phyloP scores from a whole-genome alignment of 352 stramenopile genomes.

The Elongisporangium senticosum region DNA sequence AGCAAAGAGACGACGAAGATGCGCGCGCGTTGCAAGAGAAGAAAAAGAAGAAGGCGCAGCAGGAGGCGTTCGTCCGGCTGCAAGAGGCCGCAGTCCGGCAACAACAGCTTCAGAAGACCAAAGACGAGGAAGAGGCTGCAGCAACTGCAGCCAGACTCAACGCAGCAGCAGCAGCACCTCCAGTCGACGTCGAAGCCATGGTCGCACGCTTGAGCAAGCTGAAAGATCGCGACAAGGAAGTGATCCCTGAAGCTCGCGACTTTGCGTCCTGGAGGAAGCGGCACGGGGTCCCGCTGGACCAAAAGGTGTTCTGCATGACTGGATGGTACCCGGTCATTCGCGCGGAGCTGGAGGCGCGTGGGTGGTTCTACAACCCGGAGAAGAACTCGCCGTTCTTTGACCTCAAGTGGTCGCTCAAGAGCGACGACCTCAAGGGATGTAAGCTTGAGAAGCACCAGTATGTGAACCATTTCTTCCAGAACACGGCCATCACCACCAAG shows the following conservation, averaged over 20 bases:
- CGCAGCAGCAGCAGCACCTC: conserved; percentile 10
- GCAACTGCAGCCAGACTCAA: conserved; percentile 25
- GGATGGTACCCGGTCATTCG: conserved; percentile 91
- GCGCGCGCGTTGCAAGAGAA: conserved; percentile 46
- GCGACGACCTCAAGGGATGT: conserved; percentile 69
- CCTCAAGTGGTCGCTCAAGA: conserved; percentile 90
- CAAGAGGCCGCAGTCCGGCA: conserved; percentile 44
- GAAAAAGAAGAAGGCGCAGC: conserved; percentile 40
- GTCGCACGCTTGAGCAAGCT: conserved; percentile 70
- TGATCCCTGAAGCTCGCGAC: conserved; percentile 68
- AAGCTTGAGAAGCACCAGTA: conserved; percentile 84
- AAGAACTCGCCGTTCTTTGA: conserved; percentile 85
- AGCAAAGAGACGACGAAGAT: conserved; percentile 68
- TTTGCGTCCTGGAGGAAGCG: conserved; percentile 90
- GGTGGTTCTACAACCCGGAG: conserved; percentile 88
- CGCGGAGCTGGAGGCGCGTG: conserved; percentile 80
- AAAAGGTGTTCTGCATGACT: conserved; percentile 89
- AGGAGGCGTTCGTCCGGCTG: conserved; percentile 45
- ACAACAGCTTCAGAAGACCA: conserved; percentile 14
- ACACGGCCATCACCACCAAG: conserved; percentile 91
- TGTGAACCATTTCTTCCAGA: conserved; percentile 90
- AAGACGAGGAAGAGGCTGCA: conserved; percentile 34
- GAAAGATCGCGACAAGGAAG: conserved; percentile 57
- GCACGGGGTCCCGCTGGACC: conserved; percentile 59
- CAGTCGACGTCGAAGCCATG: conserved; percentile 60